Conservation (phyloP, 345 rosid species). For the Salix brachista region DNA sequence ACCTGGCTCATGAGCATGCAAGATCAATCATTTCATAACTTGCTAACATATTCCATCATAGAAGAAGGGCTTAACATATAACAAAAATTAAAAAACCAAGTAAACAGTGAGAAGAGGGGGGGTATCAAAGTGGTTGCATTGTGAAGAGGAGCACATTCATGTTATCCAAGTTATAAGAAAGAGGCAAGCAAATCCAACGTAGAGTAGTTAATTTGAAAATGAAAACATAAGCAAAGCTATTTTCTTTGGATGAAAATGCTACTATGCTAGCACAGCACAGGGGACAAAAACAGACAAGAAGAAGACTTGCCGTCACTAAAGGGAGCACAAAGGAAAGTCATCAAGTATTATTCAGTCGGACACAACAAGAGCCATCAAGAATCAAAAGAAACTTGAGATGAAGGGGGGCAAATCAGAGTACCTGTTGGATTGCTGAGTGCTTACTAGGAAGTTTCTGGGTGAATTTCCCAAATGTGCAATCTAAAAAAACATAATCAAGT, state of each 20-base stretch:
- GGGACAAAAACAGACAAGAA: no score
- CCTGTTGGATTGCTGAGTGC: constrained; percentile 71
- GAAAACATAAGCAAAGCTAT: not conserved
- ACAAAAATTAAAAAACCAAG: not conserved
- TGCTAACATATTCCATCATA: not conserved
- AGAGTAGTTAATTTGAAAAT: not conserved
- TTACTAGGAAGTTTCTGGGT: constrained; percentile 56
- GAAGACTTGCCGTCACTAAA: no score
- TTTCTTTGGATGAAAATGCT: not conserved
- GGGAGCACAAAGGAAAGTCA: not conserved
- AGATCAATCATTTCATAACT: not conserved
- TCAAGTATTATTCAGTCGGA: no score
- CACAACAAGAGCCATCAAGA: not conserved
- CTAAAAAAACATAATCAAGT: constrained; percentile 75
- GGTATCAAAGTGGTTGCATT: no score
- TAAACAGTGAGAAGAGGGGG: not conserved
- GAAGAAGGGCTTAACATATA: not conserved
- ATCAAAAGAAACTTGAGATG: not conserved
- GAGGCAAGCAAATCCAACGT: not conserved
- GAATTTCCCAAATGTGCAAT: constrained; percentile 79
- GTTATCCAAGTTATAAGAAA: not conserved
- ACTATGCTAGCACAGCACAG: not conserved
- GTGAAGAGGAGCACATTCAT: not conserved
- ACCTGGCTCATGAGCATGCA: constrained; percentile 43
- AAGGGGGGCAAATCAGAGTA: constrained; percentile 12